Evolutionary conservation across 768 basidiomycete species (phyloP), one percentile per base, ranked within the genome.

Genomic region (Erythrobasidium yunnanense): DNA sequence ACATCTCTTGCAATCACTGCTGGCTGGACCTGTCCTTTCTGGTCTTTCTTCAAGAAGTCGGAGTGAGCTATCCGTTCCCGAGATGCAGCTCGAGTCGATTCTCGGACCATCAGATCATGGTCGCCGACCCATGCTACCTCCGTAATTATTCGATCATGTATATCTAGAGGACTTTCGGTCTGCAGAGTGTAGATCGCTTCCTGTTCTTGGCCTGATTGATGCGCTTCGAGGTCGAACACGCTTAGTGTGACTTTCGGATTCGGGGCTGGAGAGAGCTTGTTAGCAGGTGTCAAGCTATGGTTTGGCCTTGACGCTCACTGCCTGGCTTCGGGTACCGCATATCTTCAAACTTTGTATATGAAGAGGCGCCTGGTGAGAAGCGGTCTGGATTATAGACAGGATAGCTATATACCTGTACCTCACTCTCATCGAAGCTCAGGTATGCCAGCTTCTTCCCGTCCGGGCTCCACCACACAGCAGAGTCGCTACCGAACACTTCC

Each of bases 401-500:
- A 78, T 88, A 89, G 38, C 80, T 82, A 77, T 84, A 99, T 72
- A 87, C 87, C 56, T 86, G 84, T 1, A 99, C 95, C 0, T 80
- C 78, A 0, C 88, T 87, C 77, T 97, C 93, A 74, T 99, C 90
- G 68, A 89, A 85, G 11, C 82, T 78, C 46, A 96, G 83, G 80
- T 87, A 99, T 0, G 91, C 90, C 47, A 99, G 68, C 33, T 78
- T 77, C 1, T 75, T 70, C 0, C 84, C 83, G 70, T 85, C 81
- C 2, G 92, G 93, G 8, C 87, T 86, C 87, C 88, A 97, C 90
- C 90, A 97, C 3, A 93, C 78, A 0, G 91, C 85, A 52, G 76
- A 83, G 73, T 90, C 83, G 38, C 77, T 73, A 2, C 80, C 77
- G 71, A 90, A 87, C 23, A 96, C 83, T 74, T 95, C 90, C 74